Percentiles rank a stretch among this genome's conserved stretches.
Conservation (phyloP, 2,329 filamentous ascomycete genomes). For the Fusarium verticillioides region DNA sequence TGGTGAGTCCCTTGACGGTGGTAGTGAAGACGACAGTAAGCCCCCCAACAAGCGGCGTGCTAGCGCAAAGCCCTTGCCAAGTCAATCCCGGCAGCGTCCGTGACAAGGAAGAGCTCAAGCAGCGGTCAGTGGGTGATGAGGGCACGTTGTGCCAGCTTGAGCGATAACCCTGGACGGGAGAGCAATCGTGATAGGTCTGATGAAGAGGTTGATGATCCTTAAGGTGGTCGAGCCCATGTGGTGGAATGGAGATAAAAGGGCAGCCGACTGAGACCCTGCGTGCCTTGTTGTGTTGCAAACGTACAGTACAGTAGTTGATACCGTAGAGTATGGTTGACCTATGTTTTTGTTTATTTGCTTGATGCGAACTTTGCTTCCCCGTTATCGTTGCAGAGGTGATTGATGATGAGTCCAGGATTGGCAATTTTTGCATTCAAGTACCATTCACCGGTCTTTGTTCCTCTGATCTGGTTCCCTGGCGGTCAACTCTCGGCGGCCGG, state of each 20-base stretch:
- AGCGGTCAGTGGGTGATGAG: constrained; percentile 44
- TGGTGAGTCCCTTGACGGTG: constrained; percentile 18
- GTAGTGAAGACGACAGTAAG: constrained; percentile 11
- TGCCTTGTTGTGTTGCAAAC: constrained; percentile 9
- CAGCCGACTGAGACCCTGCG: constrained; percentile 31
- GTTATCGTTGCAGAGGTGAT: not conserved
- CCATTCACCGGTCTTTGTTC: not conserved
- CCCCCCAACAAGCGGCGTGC: constrained; percentile 37
- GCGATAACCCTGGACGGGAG: constrained; percentile 26
- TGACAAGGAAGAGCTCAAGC: constrained; percentile 41
- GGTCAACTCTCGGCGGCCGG: constrained; percentile 34
- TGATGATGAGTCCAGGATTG: not conserved
- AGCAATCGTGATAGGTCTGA: constrained; percentile 26
- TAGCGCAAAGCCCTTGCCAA: constrained; percentile 42
- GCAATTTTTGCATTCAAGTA: constrained; percentile 1
- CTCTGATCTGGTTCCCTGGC: constrained; percentile 23
- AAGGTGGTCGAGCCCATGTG: constrained; percentile 38
- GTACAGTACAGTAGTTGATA: constrained; percentile 1
- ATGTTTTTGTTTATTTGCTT: constrained; percentile 10
- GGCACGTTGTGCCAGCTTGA: constrained; percentile 32
- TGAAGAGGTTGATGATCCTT: constrained; percentile 22
- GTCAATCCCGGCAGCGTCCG: constrained; percentile 41
- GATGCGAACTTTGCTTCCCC: not conserved
- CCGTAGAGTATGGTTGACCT: constrained; percentile 2
- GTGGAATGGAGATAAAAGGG: constrained; percentile 34